phyloP scores from a whole-genome alignment of 148 eudicot genomes.

The Cornus kousa region DNA sequence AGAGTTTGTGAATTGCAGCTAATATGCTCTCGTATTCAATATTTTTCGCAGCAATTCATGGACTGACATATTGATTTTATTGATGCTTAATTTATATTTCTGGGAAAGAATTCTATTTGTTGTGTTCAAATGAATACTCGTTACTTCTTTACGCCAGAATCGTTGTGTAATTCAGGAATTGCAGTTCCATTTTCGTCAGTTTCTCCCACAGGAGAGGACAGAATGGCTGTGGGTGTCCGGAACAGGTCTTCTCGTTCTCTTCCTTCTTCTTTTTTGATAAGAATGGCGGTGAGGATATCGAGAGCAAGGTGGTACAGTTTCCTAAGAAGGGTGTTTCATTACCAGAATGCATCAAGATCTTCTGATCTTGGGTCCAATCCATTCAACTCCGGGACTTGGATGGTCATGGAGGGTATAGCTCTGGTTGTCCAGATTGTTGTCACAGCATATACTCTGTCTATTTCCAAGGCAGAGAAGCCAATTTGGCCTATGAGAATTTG shows the following conservation, averaged over 20 bases:
- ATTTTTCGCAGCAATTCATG: not conserved
- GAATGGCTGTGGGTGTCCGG: constrained; percentile 6
- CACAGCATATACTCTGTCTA: constrained; percentile 39
- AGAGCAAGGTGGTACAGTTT: constrained; percentile 80
- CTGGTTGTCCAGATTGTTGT: constrained; percentile 53
- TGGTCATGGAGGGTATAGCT: constrained; percentile 51
- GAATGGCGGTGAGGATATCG: constrained; percentile 71
- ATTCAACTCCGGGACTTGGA: constrained; percentile 67
- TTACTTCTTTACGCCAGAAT: constrained; percentile 26
- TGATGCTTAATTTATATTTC: not conserved
- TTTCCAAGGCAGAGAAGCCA: constrained; percentile 68
- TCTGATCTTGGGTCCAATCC: constrained; percentile 73
- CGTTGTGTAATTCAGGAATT: constrained; percentile 24
- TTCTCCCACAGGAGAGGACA: constrained; percentile 21
- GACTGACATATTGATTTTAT: too few relatives aligned
- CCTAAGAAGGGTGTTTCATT: constrained; percentile 74
- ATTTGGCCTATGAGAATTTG: constrained; percentile 95
- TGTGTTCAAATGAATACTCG: constrained; percentile 26
- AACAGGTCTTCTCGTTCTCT: constrained; percentile 15
- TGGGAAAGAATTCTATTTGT: not conserved
- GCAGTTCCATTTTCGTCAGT: constrained; percentile 25
- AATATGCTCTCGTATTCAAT: not conserved
- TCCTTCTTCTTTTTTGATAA: constrained; percentile 41
- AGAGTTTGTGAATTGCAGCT: not conserved
- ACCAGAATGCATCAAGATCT: constrained; percentile 78